Percentiles rank a stretch among this genome's conserved stretches.
Conservation (phyloP, 805 yeast species). For the Kluyveromyces lactis region DNA sequence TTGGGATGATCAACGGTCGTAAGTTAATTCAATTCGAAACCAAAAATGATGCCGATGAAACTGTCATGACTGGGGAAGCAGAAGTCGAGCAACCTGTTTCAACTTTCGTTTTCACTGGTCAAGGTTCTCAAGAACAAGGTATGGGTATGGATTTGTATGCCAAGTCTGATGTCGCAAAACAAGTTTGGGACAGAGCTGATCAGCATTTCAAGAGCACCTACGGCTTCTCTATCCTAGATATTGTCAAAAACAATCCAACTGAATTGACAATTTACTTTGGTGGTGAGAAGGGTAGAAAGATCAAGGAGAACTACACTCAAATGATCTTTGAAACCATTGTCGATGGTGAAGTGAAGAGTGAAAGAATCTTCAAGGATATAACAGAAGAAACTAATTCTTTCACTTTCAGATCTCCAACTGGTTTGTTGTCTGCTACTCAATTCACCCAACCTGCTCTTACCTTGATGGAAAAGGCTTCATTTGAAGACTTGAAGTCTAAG, state of each 20-base stretch:
- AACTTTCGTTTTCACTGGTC: constrained; percentile 97
- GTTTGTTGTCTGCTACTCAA: constrained; percentile 95
- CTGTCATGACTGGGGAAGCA: constrained; percentile 89
- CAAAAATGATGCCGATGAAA: constrained; percentile 70
- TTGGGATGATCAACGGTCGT: constrained; percentile 99
- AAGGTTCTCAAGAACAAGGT: constrained; percentile 99
- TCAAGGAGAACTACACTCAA: constrained; percentile 87
- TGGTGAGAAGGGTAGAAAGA: constrained; percentile 93
- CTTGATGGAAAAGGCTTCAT: constrained; percentile 97
- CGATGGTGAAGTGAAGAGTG: constrained; percentile 76
- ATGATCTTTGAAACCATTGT: constrained; percentile 97
- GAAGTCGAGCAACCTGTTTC: constrained; percentile 98
- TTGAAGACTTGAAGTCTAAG: constrained; percentile 93
- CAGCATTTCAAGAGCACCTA: constrained; percentile 84
- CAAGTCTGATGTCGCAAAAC: constrained; percentile 82
- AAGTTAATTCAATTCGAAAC: constrained; percentile 92
- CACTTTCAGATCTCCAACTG: constrained; percentile 89
- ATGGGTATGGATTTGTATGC: constrained; percentile 99
- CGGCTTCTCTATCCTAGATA: constrained; percentile 94
- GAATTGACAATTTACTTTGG: constrained; percentile 95
- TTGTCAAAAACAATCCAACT: constrained; percentile 91
- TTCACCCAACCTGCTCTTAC: constrained; percentile 99
- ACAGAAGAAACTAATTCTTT: constrained; percentile 70
- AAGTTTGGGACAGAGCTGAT: constrained; percentile 98
- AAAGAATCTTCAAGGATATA: constrained; percentile 92